Percentiles rank a stretch among this genome's conserved stretches.
These are phyloP conservation scores for Nicotiana otophora DNA, from an alignment of 257 asterid genomes.

Conservation along the genomic window DNA sequence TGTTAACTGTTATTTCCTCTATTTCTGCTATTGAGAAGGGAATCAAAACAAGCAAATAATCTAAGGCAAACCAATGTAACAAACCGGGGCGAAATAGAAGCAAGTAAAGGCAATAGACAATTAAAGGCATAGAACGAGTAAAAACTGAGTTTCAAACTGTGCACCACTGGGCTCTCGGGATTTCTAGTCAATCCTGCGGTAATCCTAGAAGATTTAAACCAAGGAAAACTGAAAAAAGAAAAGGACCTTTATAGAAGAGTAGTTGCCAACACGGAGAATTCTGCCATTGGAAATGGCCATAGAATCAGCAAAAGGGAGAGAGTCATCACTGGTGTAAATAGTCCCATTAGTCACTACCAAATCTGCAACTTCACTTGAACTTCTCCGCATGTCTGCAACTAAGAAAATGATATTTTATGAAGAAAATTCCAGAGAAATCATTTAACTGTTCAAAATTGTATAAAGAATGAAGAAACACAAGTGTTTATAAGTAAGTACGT, in stretches of 20 bases:
- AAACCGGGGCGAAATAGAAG: too few relatives aligned
- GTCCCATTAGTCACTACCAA: constrained; percentile 65
- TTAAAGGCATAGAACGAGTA: too few relatives aligned
- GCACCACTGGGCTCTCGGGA: too few relatives aligned
- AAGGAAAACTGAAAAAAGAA: not conserved
- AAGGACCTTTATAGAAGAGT: constrained; percentile 47
- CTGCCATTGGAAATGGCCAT: constrained; percentile 70
- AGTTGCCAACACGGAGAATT: constrained; percentile 51
- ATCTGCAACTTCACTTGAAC: constrained; percentile 39
- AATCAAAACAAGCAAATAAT: too few relatives aligned
- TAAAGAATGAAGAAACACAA: not conserved
- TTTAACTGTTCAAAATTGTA: not conserved
- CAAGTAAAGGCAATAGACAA: too few relatives aligned
- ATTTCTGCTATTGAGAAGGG: too few relatives aligned
- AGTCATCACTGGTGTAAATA: constrained; percentile 66
- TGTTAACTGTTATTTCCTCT: too few relatives aligned
- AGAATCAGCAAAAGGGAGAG: constrained; percentile 62
- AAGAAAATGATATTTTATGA: not conserved
- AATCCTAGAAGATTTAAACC: not conserved
- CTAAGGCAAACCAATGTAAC: too few relatives aligned
- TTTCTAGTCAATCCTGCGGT: not conserved
- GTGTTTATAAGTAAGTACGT: not conserved
- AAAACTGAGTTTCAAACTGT: too few relatives aligned
- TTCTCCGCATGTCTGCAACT: constrained; percentile 28
- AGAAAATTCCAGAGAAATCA: not conserved